A percentile compares a stretch with the other conserved stretches of the same genome.
These are phyloP conservation scores for Albophoma yamanashiensis DNA, from an alignment of 2,329 filamentous ascomycete species.

Conservation along the genomic window DNA sequence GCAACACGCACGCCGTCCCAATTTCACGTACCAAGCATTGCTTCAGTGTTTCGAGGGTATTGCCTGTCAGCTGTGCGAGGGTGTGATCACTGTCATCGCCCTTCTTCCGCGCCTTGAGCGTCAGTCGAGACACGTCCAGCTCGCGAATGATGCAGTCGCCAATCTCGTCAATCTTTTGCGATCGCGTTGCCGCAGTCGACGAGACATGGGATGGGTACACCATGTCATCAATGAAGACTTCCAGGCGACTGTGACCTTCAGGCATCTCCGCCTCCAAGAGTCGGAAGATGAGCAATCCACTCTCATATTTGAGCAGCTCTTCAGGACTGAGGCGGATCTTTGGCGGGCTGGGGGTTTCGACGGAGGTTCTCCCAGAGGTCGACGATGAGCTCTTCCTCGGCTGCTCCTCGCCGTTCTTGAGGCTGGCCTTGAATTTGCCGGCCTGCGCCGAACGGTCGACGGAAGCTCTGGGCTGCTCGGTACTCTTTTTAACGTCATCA, in stretches of 20 bases:
- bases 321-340: constrained; percentile 72
- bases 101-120: constrained; percentile 75
- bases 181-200: constrained; percentile 58
- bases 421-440: constrained; percentile 31
- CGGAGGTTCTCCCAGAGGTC: constrained; percentile 17
- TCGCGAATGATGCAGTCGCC: constrained; percentile 95
- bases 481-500: constrained; percentile 1
- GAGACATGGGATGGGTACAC: constrained; percentile 82
- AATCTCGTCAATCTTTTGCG: constrained; percentile 76
- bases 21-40: constrained; percentile 61
- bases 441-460: constrained; percentile 18
- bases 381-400: constrained; percentile 22
- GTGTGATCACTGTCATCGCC: constrained; percentile 66
- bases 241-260: constrained; percentile 63
- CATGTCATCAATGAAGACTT: constrained; percentile 91
- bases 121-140: constrained; percentile 91
- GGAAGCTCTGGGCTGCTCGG: constrained; percentile 4
- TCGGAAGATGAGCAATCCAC: constrained; percentile 87
- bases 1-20: neutral
- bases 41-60: constrained; percentile 78
- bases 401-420: constrained; percentile 15
- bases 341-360: constrained; percentile 45
- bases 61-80: constrained; percentile 72
- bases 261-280: constrained; percentile 82
- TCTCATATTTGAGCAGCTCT: constrained; percentile 77